A percentile compares a stretch with the other conserved stretches of the same genome.
These are phyloP conservation scores for Colletotrichum australisinense DNA, from an alignment of 2,329 filamentous ascomycete genomes.

Conservation along the genomic window DNA sequence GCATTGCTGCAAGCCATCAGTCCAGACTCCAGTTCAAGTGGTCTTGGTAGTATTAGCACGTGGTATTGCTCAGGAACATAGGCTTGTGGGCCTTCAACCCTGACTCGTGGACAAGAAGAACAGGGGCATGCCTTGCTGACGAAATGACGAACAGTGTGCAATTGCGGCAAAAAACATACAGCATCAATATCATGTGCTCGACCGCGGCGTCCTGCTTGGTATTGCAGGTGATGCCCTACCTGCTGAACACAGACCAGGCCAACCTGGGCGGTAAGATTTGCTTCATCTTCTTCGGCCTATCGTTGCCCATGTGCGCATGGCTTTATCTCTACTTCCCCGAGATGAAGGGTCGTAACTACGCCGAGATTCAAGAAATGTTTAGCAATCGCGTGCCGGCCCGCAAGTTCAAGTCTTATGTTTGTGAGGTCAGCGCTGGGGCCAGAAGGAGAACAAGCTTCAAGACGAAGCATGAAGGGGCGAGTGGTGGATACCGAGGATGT, in stretches of 20 bases:
- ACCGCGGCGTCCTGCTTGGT: constrained; percentile 45
- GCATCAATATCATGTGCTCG: constrained; percentile 46
- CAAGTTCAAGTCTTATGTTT: constrained; percentile 29
- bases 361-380: constrained; percentile 35
- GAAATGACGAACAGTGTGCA: constrained; percentile 63
- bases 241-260: constrained; percentile 44
- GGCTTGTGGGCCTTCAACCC: constrained; percentile 46
- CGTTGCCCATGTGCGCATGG: constrained; percentile 41
- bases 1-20: not conserved
- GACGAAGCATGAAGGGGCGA: constrained; percentile 23
- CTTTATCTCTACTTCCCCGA: constrained; percentile 34
- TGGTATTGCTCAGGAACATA: not conserved
- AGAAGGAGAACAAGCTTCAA: constrained; percentile 24
- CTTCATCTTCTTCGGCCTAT: constrained; percentile 46
- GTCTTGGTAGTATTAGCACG: not conserved
- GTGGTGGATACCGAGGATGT: constrained; percentile 15
- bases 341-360: constrained; percentile 37
- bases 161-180: constrained; percentile 47
- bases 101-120: constrained; percentile 65
- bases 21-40: not conserved
- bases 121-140: constrained; percentile 74
- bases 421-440: constrained; percentile 23
- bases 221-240: constrained; percentile 44
- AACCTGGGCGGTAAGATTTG: constrained; percentile 47
- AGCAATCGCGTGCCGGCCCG: constrained; percentile 28